A percentile compares a stretch with the other conserved stretches of the same genome.
Conservation (phyloP, 148 eudicot species). For the Nyssa sinensis region DNA sequence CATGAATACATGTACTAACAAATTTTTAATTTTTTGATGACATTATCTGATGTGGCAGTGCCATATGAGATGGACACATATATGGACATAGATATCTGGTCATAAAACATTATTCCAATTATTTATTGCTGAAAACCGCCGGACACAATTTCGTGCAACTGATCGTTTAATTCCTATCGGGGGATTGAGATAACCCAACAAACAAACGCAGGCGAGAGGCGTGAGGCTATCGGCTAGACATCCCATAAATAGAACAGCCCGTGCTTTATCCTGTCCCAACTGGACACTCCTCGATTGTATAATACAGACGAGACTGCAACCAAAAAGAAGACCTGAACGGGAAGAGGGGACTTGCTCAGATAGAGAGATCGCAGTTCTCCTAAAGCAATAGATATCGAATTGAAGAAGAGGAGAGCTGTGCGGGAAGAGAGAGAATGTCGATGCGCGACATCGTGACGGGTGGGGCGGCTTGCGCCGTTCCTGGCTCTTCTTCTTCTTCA, state of each 20-base stretch:
- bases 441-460: constrained; percentile 79
- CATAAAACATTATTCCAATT: no score
- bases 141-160: no score
- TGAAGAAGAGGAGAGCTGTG: constrained; percentile 11
- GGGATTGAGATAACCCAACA: constrained; percentile 8
- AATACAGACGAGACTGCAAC: not conserved
- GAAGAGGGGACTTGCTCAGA: not conserved
- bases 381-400: not conserved
- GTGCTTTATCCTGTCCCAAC: not conserved
- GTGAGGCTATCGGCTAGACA: not conserved
- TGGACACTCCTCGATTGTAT: not conserved
- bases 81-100: no score
- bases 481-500: constrained; percentile 66
- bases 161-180: no score
- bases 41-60: no score
- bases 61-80: no score
- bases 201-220: constrained; percentile 10
- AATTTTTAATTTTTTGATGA: no score
- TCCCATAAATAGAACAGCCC: not conserved
- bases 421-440: constrained; percentile 46
- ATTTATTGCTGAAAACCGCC: no score
- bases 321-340: no score
- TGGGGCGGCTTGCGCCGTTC: constrained; percentile 62
- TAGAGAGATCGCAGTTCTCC: no score
- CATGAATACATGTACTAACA: no score